Evolutionary conservation across 2,329 filamentous ascomycete species (phyloP).

Genomic region (Sporothrix dimorphospora): DNA sequence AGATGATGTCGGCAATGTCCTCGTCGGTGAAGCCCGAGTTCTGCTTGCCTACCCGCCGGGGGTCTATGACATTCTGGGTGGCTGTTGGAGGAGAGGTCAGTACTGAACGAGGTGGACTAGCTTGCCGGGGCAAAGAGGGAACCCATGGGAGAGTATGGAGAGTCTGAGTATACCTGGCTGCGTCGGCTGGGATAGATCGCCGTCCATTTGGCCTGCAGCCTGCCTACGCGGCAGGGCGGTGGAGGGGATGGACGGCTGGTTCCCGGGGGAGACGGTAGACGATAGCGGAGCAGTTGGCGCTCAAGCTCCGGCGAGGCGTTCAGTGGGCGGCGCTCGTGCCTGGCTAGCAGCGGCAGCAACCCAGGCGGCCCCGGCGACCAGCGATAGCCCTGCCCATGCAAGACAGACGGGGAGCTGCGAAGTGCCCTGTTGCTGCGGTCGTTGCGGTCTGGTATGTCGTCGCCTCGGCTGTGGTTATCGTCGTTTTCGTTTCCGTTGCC

Average conservation of each 20-base stretch:
- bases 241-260: neutral
- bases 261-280: neutral
- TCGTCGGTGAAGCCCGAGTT: slow-evolving; percentile 81
- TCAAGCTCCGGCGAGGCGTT: no score
- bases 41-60: slow-evolving; percentile 75
- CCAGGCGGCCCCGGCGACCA: slow-evolving; percentile 22
- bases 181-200: slow-evolving; percentile 34
- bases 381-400: slow-evolving; percentile 24
- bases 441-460: neutral
- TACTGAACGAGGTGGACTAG: neutral
- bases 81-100: slow-evolving; percentile 42
- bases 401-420: neutral
- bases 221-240: slow-evolving; percentile 8
- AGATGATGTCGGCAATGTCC: slow-evolving; percentile 86
- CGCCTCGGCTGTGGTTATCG: neutral
- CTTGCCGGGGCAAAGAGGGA: neutral
- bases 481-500: neutral
- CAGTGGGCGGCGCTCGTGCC: slow-evolving; percentile 15
- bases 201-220: slow-evolving; percentile 31
- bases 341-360: slow-evolving; percentile 16
- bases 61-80: slow-evolving; percentile 81
- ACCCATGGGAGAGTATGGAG: neutral
- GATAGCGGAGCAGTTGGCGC: neutral
- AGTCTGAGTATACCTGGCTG: slow-evolving; percentile 31
- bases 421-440: neutral